phyloP scores from a whole-genome alignment of 1,284 basidiomycete genomes.

The Schizophyllum commune region DNA sequence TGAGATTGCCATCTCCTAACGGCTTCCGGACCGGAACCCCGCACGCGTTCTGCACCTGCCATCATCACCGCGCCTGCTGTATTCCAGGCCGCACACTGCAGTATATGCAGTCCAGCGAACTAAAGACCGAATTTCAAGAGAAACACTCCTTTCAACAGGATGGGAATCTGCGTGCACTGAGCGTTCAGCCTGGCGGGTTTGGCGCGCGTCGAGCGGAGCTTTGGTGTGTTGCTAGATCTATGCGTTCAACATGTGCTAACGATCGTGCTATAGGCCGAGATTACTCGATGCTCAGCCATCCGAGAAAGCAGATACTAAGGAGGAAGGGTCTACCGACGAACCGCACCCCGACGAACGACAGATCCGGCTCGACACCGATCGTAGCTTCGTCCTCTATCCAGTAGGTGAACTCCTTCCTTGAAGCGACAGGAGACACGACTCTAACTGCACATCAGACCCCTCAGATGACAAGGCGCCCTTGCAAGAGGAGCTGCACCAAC shows the following conservation, averaged over 20 bases:
- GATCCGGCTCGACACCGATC: constrained; percentile 79
- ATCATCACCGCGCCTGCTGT: neutral
- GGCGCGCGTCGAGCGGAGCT: constrained; percentile 43
- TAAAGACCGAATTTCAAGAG: neutral
- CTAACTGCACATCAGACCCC: constrained; percentile 12
- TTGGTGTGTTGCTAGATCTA: constrained; percentile 37
- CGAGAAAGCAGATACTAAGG: constrained; percentile 74
- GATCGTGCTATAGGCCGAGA: neutral
- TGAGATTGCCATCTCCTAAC: too few relatives aligned
- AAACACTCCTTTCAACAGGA: neutral
- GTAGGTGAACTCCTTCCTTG: constrained; percentile 48
- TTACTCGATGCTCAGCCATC: neutral
- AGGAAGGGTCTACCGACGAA: constrained; percentile 35
- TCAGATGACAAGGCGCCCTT: constrained; percentile 36
- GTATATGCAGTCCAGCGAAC: neutral
- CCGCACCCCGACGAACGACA: constrained; percentile 77
- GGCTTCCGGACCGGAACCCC: too few relatives aligned
- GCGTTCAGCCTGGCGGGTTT: constrained; percentile 57
- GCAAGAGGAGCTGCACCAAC: constrained; percentile 61
- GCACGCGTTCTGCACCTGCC: neutral
- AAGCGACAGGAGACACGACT: constrained; percentile 6
- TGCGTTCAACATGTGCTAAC: neutral
- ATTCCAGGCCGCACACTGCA: neutral
- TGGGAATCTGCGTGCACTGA: constrained; percentile 34
- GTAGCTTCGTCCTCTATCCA: constrained; percentile 86